Base-by-base conservation (phyloP, 352 stramenopile genomes). In the Phytophthora cryptogea region DNA sequence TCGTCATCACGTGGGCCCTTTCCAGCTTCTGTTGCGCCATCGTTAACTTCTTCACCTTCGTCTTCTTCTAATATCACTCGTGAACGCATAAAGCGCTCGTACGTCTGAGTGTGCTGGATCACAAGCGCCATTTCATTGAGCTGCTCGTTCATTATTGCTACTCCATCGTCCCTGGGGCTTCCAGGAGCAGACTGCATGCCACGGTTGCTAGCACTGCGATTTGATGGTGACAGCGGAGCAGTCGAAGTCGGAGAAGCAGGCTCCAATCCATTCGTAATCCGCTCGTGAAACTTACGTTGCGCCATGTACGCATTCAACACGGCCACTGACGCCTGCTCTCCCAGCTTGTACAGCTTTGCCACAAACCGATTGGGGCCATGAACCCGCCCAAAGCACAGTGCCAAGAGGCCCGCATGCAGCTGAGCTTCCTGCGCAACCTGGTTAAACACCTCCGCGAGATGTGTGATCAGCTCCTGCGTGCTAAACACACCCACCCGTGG, bases 81-180 rank as follows among this genome's bases (percentile, higher is more conserved):
- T 5, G 82, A 92, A 10, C 83, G 81, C 76, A 95, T 92, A 59
- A 94, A 95, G 8, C 87, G 85, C 60, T 95, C 87, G 59, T 89
- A 95, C 10, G 87, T 95, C 70, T 95, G 87, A 13, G 87, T 94
- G 63, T 95, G 86, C 41, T 95, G 87, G 48, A 95, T 89, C 31
- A 95, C 73, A 13, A 95, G 53, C 16, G 83, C 87, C 48, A 95
- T 78, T 65, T 95, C 87, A 65, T 95, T 93, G 27, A 95, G 69
- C 58, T 92, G 84, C 42, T 92, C 83, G 57, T 94, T 92, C 61
- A 92, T 74, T n/a, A 69, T 62, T 0, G 82, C 77, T 39, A 93
- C 86, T 8, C 70, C 78, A 35, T 90, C 77, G 23, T 92, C 84
- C 5, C 40, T 70, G 8, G 54, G 35, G 49, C 59, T 68, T 46